These are phyloP conservation scores for Hemerocallis citrina DNA, from an alignment of 106 monocot species.

Conservation along the genomic window DNA sequence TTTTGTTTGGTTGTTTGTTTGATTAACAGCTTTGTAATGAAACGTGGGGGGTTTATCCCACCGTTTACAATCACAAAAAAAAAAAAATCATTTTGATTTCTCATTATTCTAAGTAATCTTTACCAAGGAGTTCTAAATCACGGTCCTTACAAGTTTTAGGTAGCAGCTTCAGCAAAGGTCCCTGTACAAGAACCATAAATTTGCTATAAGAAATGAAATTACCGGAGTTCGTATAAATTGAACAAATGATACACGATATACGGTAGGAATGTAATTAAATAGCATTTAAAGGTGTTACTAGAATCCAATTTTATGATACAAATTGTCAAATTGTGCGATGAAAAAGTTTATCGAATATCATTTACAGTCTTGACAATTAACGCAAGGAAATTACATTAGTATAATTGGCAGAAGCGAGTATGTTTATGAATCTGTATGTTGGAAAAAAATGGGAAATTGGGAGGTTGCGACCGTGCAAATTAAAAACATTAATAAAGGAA, in stretches of 20 bases:
- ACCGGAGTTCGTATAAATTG: no score
- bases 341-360: not conserved
- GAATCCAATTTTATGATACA: not conserved
- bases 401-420: not conserved
- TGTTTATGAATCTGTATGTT: not conserved
- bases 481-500: not conserved
- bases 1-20: no score
- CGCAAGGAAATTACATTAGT: not conserved
- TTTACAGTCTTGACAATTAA: no score
- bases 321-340: not conserved
- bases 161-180: not conserved
- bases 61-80: no score
- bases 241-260: no score
- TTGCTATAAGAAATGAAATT: no score
- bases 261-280: no score
- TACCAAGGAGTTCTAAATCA: not conserved
- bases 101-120: not conserved
- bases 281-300: no score
- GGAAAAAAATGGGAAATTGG: not conserved
- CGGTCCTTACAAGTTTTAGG: not conserved
- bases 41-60: no score
- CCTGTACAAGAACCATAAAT: no score
- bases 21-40: no score
- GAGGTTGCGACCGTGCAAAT: not conserved
- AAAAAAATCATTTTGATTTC: no score